These are phyloP conservation scores for Plantago major DNA, from an alignment of 257 asterid species.

Conservation along the genomic window DNA sequence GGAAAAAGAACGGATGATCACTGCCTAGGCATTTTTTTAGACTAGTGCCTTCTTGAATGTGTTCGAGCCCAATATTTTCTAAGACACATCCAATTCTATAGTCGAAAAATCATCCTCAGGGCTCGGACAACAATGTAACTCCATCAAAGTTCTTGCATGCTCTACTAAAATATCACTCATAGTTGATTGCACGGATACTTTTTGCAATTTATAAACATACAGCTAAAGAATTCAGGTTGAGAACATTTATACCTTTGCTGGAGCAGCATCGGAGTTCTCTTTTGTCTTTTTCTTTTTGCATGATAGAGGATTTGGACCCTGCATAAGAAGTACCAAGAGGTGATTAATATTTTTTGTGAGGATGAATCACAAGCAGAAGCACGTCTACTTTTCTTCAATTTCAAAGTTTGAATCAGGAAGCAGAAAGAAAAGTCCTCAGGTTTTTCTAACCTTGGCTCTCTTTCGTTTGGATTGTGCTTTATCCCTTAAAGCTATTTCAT, in stretches of 20 bases:
- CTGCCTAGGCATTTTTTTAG: not conserved
- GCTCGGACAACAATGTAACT: too few relatives aligned
- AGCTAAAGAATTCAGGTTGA: not conserved
- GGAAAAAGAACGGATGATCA: too few relatives aligned
- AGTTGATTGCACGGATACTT: not conserved
- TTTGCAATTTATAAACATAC: not conserved
- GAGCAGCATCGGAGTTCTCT: slow-evolving; percentile 28
- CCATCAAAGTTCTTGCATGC: not conserved
- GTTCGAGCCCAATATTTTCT: too few relatives aligned
- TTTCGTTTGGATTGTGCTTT: slow-evolving; percentile 50
- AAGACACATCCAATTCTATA: too few relatives aligned
- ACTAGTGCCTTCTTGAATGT: too few relatives aligned
- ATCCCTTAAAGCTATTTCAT: slow-evolving; percentile 29
- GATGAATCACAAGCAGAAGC: not conserved
- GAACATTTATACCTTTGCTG: slow-evolving; percentile 41
- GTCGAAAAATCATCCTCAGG: too few relatives aligned
- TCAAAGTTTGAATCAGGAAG: not conserved
- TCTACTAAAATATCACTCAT: not conserved
- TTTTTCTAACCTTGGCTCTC: slow-evolving; percentile 44
- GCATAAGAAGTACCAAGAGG: slow-evolving; percentile 24
- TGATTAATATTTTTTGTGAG: not conserved
- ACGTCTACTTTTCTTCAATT: not conserved
- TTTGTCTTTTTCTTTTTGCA: slow-evolving; percentile 62
- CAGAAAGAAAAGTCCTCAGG: not conserved
- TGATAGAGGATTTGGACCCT: slow-evolving; percentile 95